Base-by-base conservation (phyloP, 78 protist genomes). In the Dictyostelium intermedium region DNA sequence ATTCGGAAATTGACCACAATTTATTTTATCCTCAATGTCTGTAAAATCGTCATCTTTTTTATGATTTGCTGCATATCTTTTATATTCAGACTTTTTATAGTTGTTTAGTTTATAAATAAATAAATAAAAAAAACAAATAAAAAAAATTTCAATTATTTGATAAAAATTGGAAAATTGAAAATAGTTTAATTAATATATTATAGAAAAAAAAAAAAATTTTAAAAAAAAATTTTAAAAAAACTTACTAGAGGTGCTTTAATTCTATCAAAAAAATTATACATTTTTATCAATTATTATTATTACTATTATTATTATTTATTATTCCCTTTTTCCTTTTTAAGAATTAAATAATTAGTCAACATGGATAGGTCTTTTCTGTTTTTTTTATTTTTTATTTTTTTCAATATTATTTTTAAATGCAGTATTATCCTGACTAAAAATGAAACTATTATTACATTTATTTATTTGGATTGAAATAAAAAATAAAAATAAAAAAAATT, bases 221-320 rank as follows among this genome's bases (percentile, higher is more conserved):
- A 16, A 30, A 69, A 86, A 35, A 16, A 23, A n/a, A n/a, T n/a
- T n/a, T n/a, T n/a, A n/a, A 43, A 8, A 39, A 37, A 11, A 89
- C 87, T 30, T 80, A 89, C 93, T n/a, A 89, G 18, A 50, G 93
- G 93, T n/a, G 80, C 82, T n/a, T 63, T 89, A n/a, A 89, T 80
- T 69, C 84, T 89, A 30, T 89, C 93, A 83, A 84, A 89, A 39
- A 80, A 85, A 66, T 74, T 85, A 77, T 85, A 85, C 92, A 85
- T 85, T 53, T 41, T 53, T 53, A 4, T 6, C 8, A 10, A 56
- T 61, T 30, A 11, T 35, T 34, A 27, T 30, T 18, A 35, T 30
- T 18, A 0, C 14, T 73, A 27, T 4, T 13, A 11, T 73, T 30
- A 73, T 73, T 11, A 2, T 73, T 34, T 50, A 5, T 50, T 50